Percentiles rank a stretch among this genome's conserved stretches.
These are phyloP conservation scores for Jimgerdemannia flammicorona DNA, from an alignment of 192 early-diverging fungal species.

Conservation along the genomic window DNA sequence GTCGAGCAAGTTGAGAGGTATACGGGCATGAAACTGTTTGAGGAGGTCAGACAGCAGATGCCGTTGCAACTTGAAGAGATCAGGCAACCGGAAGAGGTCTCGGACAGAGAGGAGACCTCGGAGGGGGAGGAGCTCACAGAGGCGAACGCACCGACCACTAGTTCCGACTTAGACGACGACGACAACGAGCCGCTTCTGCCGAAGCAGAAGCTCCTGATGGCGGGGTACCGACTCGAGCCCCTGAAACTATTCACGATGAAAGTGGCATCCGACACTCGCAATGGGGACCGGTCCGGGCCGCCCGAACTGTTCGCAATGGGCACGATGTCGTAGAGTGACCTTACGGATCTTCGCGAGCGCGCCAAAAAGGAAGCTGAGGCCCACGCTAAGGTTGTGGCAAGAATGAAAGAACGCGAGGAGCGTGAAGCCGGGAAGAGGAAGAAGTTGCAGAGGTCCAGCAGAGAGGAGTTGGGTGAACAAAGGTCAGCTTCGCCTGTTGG, in stretches of 20 bases:
- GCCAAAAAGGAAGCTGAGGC: not conserved
- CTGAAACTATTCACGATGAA: slow-evolving; percentile 29
- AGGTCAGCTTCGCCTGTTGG: not conserved
- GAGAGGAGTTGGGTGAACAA: no score
- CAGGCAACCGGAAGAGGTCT: no score
- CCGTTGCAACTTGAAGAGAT: not conserved
- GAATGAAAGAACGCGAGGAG: no score
- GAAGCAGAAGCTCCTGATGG: slow-evolving; percentile 17
- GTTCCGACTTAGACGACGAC: no score
- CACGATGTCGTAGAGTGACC: not conserved
- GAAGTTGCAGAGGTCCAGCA: no score
- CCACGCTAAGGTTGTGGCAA: no score
- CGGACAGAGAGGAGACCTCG: not conserved
- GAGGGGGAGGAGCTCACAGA: slow-evolving; percentile 12
- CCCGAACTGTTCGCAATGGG: slow-evolving; percentile 7
- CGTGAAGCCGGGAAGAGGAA: not conserved
- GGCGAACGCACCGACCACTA: not conserved
- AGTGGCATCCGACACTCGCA: slow-evolving; percentile 7
- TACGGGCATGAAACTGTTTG: slow-evolving; percentile 35
- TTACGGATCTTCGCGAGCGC: not conserved
- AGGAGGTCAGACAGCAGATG: not conserved
- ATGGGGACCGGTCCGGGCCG: not conserved
- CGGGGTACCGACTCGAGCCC: slow-evolving; percentile 22
- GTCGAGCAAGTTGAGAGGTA: slow-evolving; percentile 36
- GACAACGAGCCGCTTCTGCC: not conserved